Conservation (phyloP, 2,329 filamentous ascomycete species). For the Trichoderma asperellum region DNA sequence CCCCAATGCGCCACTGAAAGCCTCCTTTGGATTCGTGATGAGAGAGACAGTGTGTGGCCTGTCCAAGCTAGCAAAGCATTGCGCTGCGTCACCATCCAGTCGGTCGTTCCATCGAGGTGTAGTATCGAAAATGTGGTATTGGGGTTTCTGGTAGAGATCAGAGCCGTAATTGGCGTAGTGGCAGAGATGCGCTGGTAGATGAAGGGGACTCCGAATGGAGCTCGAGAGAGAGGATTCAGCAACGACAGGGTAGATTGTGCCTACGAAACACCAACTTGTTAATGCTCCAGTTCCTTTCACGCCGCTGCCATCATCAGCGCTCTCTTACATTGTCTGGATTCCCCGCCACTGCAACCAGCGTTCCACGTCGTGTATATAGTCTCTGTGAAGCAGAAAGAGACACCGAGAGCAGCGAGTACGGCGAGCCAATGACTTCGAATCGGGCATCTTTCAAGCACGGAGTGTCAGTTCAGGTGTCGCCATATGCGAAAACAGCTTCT, state of each 20-base stretch:
- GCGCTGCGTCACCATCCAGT: slow-evolving; percentile 91
- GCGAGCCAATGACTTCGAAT: slow-evolving; percentile 90
- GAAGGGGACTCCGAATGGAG: slow-evolving; percentile 84
- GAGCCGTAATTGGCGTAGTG: slow-evolving; percentile 81
- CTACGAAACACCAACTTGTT: slow-evolving; percentile 48
- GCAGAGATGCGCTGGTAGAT: slow-evolving; percentile 91
- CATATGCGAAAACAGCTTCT: background rate
- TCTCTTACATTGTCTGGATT: slow-evolving; percentile 78
- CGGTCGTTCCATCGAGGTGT: slow-evolving; percentile 87
- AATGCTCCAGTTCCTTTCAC: background rate
- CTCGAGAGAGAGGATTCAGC: slow-evolving; percentile 80
- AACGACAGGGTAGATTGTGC: slow-evolving; percentile 87
- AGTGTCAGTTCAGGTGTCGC: slow-evolving; percentile 4
- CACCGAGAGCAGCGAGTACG: slow-evolving; percentile 92
- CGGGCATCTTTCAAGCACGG: slow-evolving; percentile 72
- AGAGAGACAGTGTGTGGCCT: slow-evolving; percentile 78
- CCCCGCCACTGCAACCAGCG: slow-evolving; percentile 85
- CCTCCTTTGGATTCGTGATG: slow-evolving; percentile 73
- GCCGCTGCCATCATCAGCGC: background rate
- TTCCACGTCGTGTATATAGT: slow-evolving; percentile 89
- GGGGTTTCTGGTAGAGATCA: slow-evolving; percentile 86
- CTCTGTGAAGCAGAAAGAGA: slow-evolving; percentile 91
- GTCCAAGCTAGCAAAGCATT: slow-evolving; percentile 95
- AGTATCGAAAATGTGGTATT: slow-evolving; percentile 86
- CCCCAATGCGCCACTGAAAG: slow-evolving; percentile 89